Evolutionary conservation across 225 moss, liverwort and hornwort species (phyloP), one percentile per base, ranked within the genome.

Genomic region (Anthoceros angustus): DNA sequence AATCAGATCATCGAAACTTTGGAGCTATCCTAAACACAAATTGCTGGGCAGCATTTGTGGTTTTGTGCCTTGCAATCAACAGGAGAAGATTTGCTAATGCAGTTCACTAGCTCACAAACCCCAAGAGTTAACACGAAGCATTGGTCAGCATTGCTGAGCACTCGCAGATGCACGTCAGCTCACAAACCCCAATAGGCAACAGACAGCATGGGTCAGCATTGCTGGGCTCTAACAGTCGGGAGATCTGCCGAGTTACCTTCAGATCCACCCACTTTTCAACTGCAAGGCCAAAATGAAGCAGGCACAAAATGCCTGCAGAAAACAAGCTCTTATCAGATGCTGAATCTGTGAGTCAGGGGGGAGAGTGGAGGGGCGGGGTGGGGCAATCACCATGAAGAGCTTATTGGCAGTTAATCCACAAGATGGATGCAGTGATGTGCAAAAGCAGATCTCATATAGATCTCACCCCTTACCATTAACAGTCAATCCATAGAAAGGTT

Each of bases 201-300:
- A 46, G 11, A 46, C 11, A 46, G 11, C 45, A 46, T 46, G 45
- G 4, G 4, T 46, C 45, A 46, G 45, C 2, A 46, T 2, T 46
- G 45, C 45, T 16, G 45, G 16, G 45, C 45, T 11, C 8, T 8
- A 43, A 8, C 43, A 43, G 45, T 16, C 45, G 12, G 12, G 12
- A 46, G 45, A 46, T 16, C 45, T 32, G 16, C 16, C 12, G 11
- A 46, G 45, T 6, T 73, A 88, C 88, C 86, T 86, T 88, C 43
- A 88, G 41, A 77, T 88, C 88, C 50, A 88, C 83, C 88, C 88
- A 88, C 73, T 88, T 88, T 43, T 88, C 88, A 74, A 88, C 72
- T 64, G 88, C 88, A 71, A 83, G 77, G 62, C 88, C 88, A 64
- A 81, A 83, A 71, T 86, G 88, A 62, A 88, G 86, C 62, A 88